Conservation (phyloP, 345 rosid genomes). For the Zanthoxylum bungeanum region DNA sequence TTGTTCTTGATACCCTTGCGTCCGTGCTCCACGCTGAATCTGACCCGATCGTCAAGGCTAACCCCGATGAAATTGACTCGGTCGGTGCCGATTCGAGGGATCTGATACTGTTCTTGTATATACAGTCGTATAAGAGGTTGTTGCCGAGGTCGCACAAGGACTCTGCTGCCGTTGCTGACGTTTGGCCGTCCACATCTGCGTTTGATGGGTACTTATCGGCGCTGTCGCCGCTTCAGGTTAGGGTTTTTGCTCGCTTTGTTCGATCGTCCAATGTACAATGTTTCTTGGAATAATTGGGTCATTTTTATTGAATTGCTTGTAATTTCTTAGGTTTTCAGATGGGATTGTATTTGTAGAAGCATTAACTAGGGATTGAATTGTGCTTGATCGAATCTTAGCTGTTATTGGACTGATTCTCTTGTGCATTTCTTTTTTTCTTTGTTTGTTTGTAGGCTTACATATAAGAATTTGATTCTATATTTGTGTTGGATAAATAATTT, state of each 20-base stretch:
- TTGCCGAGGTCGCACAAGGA: conserved; percentile 92
- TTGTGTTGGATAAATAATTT: not conserved
- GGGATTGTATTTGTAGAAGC: not conserved
- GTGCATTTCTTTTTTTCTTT: not conserved
- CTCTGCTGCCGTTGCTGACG: conserved; percentile 91
- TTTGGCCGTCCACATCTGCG: conserved; percentile 99
- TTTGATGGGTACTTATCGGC: conserved; percentile 97
- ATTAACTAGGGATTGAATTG: not conserved
- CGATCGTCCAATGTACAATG: conserved; percentile 5
- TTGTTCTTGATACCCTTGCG: conserved; percentile 79
- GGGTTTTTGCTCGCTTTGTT: conserved; percentile 3
- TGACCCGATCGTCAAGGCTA: conserved; percentile 65
- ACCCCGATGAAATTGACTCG: conserved; percentile 49
- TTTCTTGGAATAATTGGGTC: not conserved
- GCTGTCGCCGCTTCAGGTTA: conserved; percentile 93
- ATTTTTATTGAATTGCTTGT: not conserved
- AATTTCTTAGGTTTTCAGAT: not conserved
- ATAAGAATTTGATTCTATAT: not conserved
- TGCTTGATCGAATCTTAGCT: not conserved
- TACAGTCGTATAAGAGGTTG: conserved; percentile 93
- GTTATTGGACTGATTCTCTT: not conserved
- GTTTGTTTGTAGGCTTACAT: no score
- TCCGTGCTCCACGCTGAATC: conserved; percentile 80
- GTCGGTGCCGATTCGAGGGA: conserved; percentile 84
- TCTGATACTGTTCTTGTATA: conserved; percentile 78